These are phyloP conservation scores for Capsicum rhomboideum DNA, from an alignment of 257 asterid species.

Conservation along the genomic window DNA sequence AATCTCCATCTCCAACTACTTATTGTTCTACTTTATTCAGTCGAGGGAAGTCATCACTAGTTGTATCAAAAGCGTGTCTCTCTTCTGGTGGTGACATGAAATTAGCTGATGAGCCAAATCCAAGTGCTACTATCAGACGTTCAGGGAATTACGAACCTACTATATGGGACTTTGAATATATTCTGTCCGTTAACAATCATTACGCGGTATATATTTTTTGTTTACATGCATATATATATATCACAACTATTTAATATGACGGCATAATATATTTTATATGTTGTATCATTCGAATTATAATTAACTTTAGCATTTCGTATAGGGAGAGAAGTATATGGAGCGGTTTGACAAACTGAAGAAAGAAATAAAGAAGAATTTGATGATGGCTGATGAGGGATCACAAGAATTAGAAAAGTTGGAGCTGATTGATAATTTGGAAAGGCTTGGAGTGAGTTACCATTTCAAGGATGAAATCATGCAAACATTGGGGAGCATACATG, in stretches of 20 bases:
- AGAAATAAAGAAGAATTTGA: slow-evolving; percentile 10
- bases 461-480: slow-evolving; percentile 17
- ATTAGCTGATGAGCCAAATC: no score
- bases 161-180: slow-evolving; percentile 19
- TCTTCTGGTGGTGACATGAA: no score
- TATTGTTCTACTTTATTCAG: no score
- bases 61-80: no score
- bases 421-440: slow-evolving; percentile 29
- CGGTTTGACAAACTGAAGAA: slow-evolving; percentile 10
- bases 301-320: slow-evolving; percentile 2
- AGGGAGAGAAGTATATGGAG: slow-evolving; percentile 12
- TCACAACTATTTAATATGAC: no score
- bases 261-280: no score
- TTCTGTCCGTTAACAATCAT: slow-evolving; percentile 26
- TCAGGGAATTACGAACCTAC: slow-evolving; percentile 35
- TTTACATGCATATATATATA: no score
- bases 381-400: neutral
- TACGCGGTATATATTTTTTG: neutral
- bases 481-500: neutral
- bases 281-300: no score
- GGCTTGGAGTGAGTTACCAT: slow-evolving; percentile 26
- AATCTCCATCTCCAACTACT: no score
- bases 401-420: slow-evolving; percentile 4
- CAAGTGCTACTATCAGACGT: no score
- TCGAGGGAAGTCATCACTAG: no score